Conservation (phyloP, 495 filamentous ascomycete species). For the Aspergillus conjunctus region DNA sequence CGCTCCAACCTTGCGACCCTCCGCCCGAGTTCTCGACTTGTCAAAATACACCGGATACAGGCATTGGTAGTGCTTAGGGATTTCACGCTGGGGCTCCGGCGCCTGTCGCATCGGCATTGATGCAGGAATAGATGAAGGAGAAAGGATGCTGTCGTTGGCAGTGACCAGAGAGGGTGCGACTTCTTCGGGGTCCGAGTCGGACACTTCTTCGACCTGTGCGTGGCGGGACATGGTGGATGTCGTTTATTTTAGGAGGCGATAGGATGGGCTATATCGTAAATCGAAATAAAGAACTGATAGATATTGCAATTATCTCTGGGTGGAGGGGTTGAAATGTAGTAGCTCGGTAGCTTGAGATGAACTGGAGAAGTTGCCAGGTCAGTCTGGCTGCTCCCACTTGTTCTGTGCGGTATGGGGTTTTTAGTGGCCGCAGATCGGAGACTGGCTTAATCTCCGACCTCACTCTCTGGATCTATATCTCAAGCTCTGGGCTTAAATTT, state of each 20-base stretch:
- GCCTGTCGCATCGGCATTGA: constrained; percentile 41
- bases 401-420: constrained; percentile 29
- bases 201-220: constrained; percentile 86
- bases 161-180: constrained; percentile 70
- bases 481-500: no score
- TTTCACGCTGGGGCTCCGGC: constrained; percentile 47
- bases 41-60: constrained; percentile 97
- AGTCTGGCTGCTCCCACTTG: constrained; percentile 22
- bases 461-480: background rate
- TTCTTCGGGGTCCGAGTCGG: constrained; percentile 72
- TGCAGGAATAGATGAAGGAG: constrained; percentile 37
- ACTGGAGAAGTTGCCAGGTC: constrained; percentile 4
- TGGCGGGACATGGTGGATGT: constrained; percentile 68
- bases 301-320: constrained; percentile 8
- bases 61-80: constrained; percentile 79
- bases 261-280: constrained; percentile 4
- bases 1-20: constrained; percentile 75
- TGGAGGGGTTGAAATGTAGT: constrained; percentile 11
- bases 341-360: background rate
- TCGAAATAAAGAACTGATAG: constrained; percentile 5
- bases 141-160: constrained; percentile 45
- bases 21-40: constrained; percentile 65
- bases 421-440: constrained; percentile 23
- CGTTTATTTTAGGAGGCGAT: constrained; percentile 3
- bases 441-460: background rate